A percentile compares a stretch with the other conserved stretches of the same genome.
These are phyloP conservation scores for Neurospora cerealis DNA, from an alignment of 495 filamentous ascomycete genomes.

Conservation along the genomic window DNA sequence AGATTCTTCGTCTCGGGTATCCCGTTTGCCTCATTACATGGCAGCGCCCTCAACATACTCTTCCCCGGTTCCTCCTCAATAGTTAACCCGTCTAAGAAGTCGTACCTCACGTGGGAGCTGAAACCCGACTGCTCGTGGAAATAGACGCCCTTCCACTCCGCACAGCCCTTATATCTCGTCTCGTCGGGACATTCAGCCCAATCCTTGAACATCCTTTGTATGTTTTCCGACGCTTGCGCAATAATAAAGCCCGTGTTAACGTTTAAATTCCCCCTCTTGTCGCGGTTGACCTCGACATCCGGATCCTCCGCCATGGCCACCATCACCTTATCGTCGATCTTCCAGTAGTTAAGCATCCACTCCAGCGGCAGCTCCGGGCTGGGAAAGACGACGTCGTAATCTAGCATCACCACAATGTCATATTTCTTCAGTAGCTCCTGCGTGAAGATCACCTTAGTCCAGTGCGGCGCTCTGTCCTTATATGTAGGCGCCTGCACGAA, in stretches of 20 bases:
- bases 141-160: slow-evolving; percentile 10
- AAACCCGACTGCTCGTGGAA: slow-evolving; percentile 24
- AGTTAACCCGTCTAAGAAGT: slow-evolving; percentile 19
- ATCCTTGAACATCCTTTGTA: slow-evolving; percentile 17
- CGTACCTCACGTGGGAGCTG: slow-evolving; percentile 19
- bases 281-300: slow-evolving; percentile 9
- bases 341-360: slow-evolving; percentile 47
- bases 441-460: slow-evolving; percentile 41
- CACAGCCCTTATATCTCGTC: slow-evolving; percentile 11
- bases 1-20: slow-evolving; percentile 8
- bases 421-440: slow-evolving; percentile 33
- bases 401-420: slow-evolving; percentile 40
- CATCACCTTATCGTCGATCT: slow-evolving; percentile 29
- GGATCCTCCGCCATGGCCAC: slow-evolving; percentile 38
- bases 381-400: slow-evolving; percentile 39
- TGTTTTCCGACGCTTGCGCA: slow-evolving; percentile 16
- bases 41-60: slow-evolving; percentile 14
- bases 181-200: slow-evolving; percentile 20
- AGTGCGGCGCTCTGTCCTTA: slow-evolving; percentile 31
- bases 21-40: slow-evolving; percentile 22
- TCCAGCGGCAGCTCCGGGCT: slow-evolving; percentile 41
- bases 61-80: slow-evolving; percentile 9
- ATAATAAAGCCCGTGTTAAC: slow-evolving; percentile 27
- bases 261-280: slow-evolving; percentile 9
- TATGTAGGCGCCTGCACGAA: slow-evolving; percentile 29